Conservation (phyloP, 495 filamentous ascomycete genomes). For the Hypoxylon perforatum region DNA sequence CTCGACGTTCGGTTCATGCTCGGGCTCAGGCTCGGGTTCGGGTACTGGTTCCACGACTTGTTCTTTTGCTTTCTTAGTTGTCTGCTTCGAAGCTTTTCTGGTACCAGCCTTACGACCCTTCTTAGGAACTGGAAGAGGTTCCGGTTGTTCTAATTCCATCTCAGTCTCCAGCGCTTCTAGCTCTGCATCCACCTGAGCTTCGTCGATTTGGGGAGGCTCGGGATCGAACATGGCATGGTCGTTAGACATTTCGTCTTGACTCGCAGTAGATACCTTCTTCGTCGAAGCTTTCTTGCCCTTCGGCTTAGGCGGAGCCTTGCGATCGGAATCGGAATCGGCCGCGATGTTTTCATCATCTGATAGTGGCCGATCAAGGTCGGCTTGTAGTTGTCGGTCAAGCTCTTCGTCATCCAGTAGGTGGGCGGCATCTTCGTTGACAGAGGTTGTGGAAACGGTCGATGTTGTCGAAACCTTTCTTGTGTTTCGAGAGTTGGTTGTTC, state of each 20-base stretch:
- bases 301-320: slow-evolving; percentile 44
- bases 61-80: slow-evolving; percentile 56
- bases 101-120: slow-evolving; percentile 58
- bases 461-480: slow-evolving; percentile 65
- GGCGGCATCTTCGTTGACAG: slow-evolving; percentile 51
- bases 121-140: slow-evolving; percentile 51
- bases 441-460: slow-evolving; percentile 50
- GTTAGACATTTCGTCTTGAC: slow-evolving; percentile 30
- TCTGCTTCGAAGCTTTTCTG: slow-evolving; percentile 57
- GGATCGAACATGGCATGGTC: slow-evolving; percentile 60
- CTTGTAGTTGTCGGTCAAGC: slow-evolving; percentile 74
- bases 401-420: slow-evolving; percentile 69
- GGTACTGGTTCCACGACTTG: slow-evolving; percentile 46
- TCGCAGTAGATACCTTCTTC: slow-evolving; percentile 6
- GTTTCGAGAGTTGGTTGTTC: slow-evolving; percentile 51
- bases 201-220: slow-evolving; percentile 53
- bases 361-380: slow-evolving; percentile 70
- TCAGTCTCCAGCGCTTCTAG: slow-evolving; percentile 59
- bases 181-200: slow-evolving; percentile 58
- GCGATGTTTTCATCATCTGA: slow-evolving; percentile 64
- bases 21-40: slow-evolving; percentile 43
- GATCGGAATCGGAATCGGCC: slow-evolving; percentile 51
- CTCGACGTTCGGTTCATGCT: slow-evolving; percentile 47
- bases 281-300: slow-evolving; percentile 49
- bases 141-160: slow-evolving; percentile 45